Base-by-base conservation (phyloP, 805 yeast genomes). In the Candida piceae region DNA sequence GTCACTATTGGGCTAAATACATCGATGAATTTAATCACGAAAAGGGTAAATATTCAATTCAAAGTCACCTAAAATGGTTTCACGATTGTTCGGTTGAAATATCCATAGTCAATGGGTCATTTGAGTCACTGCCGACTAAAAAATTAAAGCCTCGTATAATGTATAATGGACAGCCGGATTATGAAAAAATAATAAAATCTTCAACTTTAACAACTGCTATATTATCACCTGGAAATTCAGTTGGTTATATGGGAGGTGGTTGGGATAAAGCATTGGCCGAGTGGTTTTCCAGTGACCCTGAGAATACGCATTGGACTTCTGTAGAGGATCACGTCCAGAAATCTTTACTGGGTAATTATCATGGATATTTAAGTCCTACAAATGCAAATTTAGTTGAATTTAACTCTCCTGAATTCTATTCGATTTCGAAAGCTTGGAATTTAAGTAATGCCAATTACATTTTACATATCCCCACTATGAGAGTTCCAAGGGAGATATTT, bases 221-320 rank as follows among this genome's bases (percentile, higher is more conserved):
- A 13, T 64, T 73, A 2, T 70, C 77, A 2, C 78, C 78, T 2
- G 78, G 78, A 1, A 73, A 73, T 40, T 66, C 74, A 3, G 57
- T 65, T 35, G 78, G 77, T 4, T 66, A 58, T 33, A 55, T 73
- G 45, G 73, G 72, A 4, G 79, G 78, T 2, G 78, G 78, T 1
- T 69, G 72, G 47, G 78, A 73, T 47, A 46, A 40, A 30, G 59
- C 58, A 1, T 39, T 66, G n/a, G 63, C 65, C 2, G 40, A 47
- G 4, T 39, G 55, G 20, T 64, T 57, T 16, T 34, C 39, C 1
- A 22, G 32, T 8, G 38, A 35, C 12, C 17, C 29, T 3, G 32
- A 36, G 2, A 25, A 25, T 15, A 29, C 29, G 16, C 22, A 41
- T 3, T 46, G 56, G 50, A 35, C 37, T 19, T 32, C 32, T 2